Conservation (phyloP, 768 basidiomycete genomes). For the Steccherinum ochraceum region DNA sequence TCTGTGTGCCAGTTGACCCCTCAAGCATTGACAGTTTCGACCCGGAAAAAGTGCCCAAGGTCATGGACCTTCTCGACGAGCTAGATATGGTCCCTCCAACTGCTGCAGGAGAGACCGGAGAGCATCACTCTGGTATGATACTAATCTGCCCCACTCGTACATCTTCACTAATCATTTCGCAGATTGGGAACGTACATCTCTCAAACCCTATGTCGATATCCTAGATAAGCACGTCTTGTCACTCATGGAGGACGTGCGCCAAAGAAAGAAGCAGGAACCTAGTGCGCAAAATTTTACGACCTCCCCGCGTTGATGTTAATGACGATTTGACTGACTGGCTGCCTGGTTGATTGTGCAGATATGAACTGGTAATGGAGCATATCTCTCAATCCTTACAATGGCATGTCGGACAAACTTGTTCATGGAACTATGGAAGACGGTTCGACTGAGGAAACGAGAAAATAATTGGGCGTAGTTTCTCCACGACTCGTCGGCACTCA, state of each 20-base stretch:
- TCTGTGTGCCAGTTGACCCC: conserved; percentile 92
- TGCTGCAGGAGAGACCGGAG: conserved; percentile 17
- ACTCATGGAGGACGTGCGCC: conserved; percentile 53
- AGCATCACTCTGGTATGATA: conserved; percentile 44
- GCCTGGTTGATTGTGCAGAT: too few relatives aligned
- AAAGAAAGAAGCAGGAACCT: conserved; percentile 36
- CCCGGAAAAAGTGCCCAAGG: conserved; percentile 81
- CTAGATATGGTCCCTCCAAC: conserved; percentile 45
- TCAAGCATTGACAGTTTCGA: conserved; percentile 71
- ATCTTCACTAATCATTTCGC: neutral
- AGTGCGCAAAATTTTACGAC: conserved; percentile 13
- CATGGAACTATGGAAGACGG: neutral
- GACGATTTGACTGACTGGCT: neutral
- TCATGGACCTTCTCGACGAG: conserved; percentile 75
- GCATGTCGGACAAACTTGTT: neutral
- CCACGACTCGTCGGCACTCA: too few relatives aligned
- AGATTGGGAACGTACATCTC: conserved; percentile 85
- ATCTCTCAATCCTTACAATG: neutral
- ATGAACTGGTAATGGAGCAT: too few relatives aligned
- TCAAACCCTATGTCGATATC: conserved; percentile 87
- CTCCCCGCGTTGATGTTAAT: neutral
- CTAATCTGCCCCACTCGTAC: neutral
- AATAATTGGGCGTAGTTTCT: too few relatives aligned
- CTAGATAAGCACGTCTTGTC: conserved; percentile 64
- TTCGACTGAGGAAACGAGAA: too few relatives aligned